Evolutionary conservation across 106 monocot genomes (phyloP), one percentile per base, ranked within the genome.

Genomic region (Platanthera zijinensis): DNA sequence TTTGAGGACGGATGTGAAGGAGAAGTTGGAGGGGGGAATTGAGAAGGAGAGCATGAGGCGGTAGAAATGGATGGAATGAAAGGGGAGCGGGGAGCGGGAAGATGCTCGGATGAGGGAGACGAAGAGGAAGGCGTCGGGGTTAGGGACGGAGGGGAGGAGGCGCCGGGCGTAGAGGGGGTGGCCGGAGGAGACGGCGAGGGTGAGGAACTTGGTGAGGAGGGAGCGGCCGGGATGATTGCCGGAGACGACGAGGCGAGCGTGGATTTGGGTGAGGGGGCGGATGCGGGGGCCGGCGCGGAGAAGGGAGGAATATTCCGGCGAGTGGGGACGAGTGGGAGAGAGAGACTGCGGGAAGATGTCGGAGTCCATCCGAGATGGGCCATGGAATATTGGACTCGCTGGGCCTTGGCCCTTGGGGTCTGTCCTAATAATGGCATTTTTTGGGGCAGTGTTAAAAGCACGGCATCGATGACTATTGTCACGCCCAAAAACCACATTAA

Each of bases 101-200:
- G 83, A 59, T 64, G 79, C 73, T 9, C 76, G 69, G 74, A 90
- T 85, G 78, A 87, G 64, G 75, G 84, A 80, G 69, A 73, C 64
- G 74, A 87, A 87, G 78, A 90, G 86, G 83, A 90, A 90, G 28
- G 82, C 0, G 78, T 90, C 90, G 22, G 90, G 90, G 52, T 64
- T 14, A 25, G 82, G 83, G 15, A 84, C 73, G 2, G 80, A 75
- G 46, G 48, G 45, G 19, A 90, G 80, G 61, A 77, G 75, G 64
- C 3, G 61, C 28, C 8, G 77, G 62, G 80, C 61, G 84, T 89
- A 89, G 83, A 56, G 18, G 66, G 28, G 39, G 63, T 75, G 52
- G 67, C 62, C 67, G 25, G 84, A 19, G 25, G 80, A 17, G 79
- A 72, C 25, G 80, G 74, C 45, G 74, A 86, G 53, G 51, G 89